Conservation (phyloP, 352 stramenopile genomes). For the Phytophthora cryptogea region DNA sequence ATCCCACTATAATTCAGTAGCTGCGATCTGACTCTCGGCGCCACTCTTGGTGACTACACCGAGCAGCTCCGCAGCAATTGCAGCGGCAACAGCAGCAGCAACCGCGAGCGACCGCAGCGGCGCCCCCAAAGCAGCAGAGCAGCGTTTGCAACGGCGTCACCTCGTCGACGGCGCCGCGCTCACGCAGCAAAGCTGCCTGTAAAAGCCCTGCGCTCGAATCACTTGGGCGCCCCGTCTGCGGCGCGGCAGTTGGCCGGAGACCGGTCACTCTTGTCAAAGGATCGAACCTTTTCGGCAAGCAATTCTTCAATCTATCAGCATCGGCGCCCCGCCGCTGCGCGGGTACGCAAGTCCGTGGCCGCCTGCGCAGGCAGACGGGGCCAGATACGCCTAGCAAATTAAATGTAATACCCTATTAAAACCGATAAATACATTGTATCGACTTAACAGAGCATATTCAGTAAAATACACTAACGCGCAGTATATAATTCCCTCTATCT, state of each 20-base stretch:
- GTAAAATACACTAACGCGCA: no score
- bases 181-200: conserved; percentile 21
- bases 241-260: conserved; percentile 3
- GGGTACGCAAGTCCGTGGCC: conserved; percentile 26
- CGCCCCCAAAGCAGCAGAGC: not conserved
- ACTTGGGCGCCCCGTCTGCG: conserved; percentile 21
- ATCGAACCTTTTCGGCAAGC: conserved; percentile 22
- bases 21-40: conserved; percentile 25
- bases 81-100: not conserved
- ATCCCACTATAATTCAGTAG: conserved; percentile 42
- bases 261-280: conserved; percentile 26
- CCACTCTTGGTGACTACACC: conserved; percentile 29
- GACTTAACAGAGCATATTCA: no score
- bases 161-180: not conserved
- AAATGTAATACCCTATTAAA: no score
- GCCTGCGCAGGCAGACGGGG: conserved; percentile 17
- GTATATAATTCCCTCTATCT: no score
- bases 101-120: not conserved
- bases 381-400: no score
- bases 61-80: conserved; percentile 11
- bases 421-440: no score
- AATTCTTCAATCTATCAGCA: conserved; percentile 39
- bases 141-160: not conserved
- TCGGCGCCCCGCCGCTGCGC: not conserved
- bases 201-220: conserved; percentile 32